Conservation (phyloP, 2,329 filamentous ascomycete genomes). For the Colletotrichum sp. region DNA sequence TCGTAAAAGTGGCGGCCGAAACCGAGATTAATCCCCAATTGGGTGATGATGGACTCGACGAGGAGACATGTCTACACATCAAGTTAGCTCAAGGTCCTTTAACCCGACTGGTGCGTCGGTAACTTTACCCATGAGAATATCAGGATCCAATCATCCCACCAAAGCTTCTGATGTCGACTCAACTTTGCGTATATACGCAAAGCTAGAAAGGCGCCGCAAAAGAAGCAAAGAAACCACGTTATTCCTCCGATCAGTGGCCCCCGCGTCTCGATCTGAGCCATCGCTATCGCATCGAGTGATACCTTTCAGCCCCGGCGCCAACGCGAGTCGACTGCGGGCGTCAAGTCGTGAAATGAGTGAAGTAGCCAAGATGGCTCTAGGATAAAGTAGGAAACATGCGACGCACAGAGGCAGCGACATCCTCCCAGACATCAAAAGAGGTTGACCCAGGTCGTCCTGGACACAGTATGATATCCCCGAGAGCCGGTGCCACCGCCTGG, state of each 20-base stretch:
- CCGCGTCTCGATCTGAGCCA: neutral
- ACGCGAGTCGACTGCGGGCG: neutral
- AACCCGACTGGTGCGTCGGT: fast-evolving
- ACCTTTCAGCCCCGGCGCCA: neutral
- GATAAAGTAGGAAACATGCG: neutral
- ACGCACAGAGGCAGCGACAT: neutral
- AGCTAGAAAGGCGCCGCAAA: constrained; percentile 24
- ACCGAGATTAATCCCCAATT: constrained; percentile 19
- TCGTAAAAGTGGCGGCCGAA: constrained; percentile 23
- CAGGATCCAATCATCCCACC: constrained; percentile 29
- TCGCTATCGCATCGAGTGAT: neutral
- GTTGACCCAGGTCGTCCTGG: neutral
- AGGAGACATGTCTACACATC: neutral
- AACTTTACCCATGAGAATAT: constrained; percentile 30
- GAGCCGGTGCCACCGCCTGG: neutral
- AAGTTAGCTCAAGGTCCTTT: neutral
- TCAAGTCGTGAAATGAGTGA: neutral
- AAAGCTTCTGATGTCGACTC: constrained; percentile 18
- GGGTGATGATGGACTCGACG: constrained; percentile 16
- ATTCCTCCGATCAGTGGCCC: constrained; percentile 20
- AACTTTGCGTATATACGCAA: constrained; percentile 27
- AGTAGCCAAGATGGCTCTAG: neutral
- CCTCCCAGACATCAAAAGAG: neutral
- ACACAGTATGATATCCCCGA: neutral
- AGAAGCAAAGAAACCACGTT: constrained; percentile 31